phyloP scores from a whole-genome alignment of 2,329 filamentous ascomycete genomes.

The Colletotrichum ledebouriae region DNA sequence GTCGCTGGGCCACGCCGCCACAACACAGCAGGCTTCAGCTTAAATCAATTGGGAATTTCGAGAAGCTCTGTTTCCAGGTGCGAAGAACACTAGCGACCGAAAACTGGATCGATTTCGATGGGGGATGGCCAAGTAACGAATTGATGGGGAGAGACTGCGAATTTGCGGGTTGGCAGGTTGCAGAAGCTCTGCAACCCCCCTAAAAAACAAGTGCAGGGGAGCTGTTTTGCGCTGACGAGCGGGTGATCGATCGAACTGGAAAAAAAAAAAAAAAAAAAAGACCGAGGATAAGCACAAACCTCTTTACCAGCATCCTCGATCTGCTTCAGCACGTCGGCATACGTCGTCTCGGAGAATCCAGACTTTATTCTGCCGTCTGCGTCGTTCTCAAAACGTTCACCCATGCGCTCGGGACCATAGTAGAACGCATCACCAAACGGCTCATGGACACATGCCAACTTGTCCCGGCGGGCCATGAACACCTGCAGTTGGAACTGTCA shows the following conservation, averaged over 20 bases:
- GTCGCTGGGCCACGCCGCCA: conserved; percentile 3
- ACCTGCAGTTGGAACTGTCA: conserved; percentile 68
- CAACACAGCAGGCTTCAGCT: conserved; percentile 24
- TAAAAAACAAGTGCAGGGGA: conserved; percentile 9
- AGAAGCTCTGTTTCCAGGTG: conserved; percentile 39
- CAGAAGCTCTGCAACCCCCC: conserved; percentile 35
- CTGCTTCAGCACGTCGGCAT: conserved; percentile 80
- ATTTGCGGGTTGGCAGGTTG: conserved; percentile 23
- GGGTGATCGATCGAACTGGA: conserved; percentile 19
- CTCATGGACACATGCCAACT: conserved; percentile 88
- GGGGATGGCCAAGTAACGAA: conserved; percentile 25
- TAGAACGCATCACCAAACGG: conserved; percentile 98
- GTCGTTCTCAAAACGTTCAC: conserved; percentile 82
- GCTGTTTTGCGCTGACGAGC: background rate
- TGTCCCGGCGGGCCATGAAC: conserved; percentile 93
- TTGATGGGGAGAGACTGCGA: conserved; percentile 28
- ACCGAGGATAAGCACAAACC: conserved; percentile 64
- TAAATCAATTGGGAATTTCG: conserved; percentile 40
- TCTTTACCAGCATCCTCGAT: conserved; percentile 80
- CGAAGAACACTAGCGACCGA: conserved; percentile 5
- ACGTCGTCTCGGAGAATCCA: conserved; percentile 79
- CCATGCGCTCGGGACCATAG: conserved; percentile 90
- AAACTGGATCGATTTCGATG: conserved; percentile 28
- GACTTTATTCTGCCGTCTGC: conserved; percentile 66
- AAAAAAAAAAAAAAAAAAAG: conserved; percentile 44